phyloP scores from a whole-genome alignment of 164 flowering plant genomes.

The Brasenia schreberi region DNA sequence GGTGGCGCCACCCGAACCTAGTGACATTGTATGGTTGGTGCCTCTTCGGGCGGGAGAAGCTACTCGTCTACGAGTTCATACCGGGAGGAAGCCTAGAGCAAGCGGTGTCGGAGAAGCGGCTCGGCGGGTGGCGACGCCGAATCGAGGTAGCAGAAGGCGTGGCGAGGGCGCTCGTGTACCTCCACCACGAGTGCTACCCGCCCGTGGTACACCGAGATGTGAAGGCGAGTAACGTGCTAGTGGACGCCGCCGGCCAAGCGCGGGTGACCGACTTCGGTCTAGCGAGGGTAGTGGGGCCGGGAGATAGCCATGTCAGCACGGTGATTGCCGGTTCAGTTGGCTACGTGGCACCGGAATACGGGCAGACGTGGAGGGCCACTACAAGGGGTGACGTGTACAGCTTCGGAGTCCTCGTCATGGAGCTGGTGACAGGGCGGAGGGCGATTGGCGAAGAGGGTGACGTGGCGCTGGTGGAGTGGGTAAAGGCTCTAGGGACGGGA shows the following conservation, averaged over 20 bases:
- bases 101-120: conserved; percentile 28
- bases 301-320: conserved; percentile 81
- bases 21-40: conserved; percentile 88
- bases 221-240: conserved; percentile 79
- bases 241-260: conserved; percentile 54
- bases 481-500: conserved; percentile 14
- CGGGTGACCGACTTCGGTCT: conserved; percentile 81
- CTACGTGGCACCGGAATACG: conserved; percentile 89
- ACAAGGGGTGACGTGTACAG: conserved; percentile 94
- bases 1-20: conserved; percentile 85
- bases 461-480: not conserved
- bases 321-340: conserved; percentile 87
- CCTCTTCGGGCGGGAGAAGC: conserved; percentile 52
- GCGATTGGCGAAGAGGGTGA: conserved; percentile 53
- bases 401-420: conserved; percentile 79
- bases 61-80: conserved; percentile 81
- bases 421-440: conserved; percentile 68
- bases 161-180: conserved; percentile 57
- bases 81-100: conserved; percentile 87
- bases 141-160: conserved; percentile 57
- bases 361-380: conserved; percentile 81
- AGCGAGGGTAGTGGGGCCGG: conserved; percentile 56
- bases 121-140: conserved; percentile 38
- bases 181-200: conserved; percentile 86
- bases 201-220: conserved; percentile 80